Evolutionary conservation across 352 stramenopile genomes (phyloP).

Genomic region (Globisporangium emineosum): DNA sequence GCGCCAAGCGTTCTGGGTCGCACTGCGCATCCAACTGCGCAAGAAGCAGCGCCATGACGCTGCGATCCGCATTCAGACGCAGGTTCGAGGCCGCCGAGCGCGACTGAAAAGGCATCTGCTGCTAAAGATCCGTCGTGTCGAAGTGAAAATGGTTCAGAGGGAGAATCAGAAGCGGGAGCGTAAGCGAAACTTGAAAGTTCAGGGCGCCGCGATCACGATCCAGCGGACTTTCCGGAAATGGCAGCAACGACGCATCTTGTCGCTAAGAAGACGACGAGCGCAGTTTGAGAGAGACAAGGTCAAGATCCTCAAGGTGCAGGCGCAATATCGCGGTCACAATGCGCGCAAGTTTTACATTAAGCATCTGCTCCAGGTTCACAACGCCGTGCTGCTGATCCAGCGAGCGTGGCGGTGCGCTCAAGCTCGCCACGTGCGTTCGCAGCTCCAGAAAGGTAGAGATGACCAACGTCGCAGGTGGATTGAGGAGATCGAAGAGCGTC

Average conservation of each 20-base stretch:
- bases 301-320: constrained; percentile 53
- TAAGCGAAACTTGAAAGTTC: constrained; percentile 11
- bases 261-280: constrained; percentile 38
- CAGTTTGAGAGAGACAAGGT: constrained; percentile 64
- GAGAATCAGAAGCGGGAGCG: constrained; percentile 7
- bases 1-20: constrained; percentile 41
- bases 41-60: constrained; percentile 33
- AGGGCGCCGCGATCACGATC: constrained; percentile 46
- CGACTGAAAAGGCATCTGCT: constrained; percentile 31
- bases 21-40: constrained; percentile 36
- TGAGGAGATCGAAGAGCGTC: constrained; percentile 24
- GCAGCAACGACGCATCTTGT: constrained; percentile 28
- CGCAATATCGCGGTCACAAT: constrained; percentile 41
- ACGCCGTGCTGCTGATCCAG: constrained; percentile 37
- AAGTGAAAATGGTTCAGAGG: constrained; percentile 16
- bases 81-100: constrained; percentile 30
- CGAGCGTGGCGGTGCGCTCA: constrained; percentile 45
- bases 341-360: constrained; percentile 26
- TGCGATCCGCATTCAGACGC: constrained; percentile 44
- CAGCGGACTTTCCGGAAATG: constrained; percentile 43
- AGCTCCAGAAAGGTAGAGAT: constrained; percentile 5
- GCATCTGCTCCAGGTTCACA: constrained; percentile 23
- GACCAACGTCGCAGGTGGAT: constrained; percentile 20
- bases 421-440: constrained; percentile 21
- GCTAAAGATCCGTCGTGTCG: constrained; percentile 34